These are phyloP conservation scores for Scedosporium dehoogii DNA, from an alignment of 2,329 filamentous ascomycete genomes.

Conservation along the genomic window DNA sequence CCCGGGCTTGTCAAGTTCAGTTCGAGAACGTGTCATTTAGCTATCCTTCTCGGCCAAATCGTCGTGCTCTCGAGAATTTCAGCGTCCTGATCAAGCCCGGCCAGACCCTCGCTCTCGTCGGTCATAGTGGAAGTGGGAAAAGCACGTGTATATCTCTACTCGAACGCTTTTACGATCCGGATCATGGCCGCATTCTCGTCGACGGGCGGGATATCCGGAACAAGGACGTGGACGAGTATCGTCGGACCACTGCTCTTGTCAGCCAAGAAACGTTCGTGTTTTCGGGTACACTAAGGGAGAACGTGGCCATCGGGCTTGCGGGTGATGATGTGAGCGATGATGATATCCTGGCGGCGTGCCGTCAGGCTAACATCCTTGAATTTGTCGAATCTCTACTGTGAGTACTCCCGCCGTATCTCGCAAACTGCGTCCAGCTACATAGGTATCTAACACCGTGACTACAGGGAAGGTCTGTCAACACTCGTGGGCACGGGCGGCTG, in stretches of 20 bases:
- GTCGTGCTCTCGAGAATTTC: too few species aligned
- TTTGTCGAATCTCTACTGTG: conserved; percentile 42
- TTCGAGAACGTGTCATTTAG: too few species aligned
- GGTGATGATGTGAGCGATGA: too few species aligned
- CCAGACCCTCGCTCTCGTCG: conserved; percentile 37
- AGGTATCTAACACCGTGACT: too few species aligned
- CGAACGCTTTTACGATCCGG: conserved; percentile 33
- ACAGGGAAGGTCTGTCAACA: conserved; percentile 45
- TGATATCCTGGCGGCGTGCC: conserved; percentile 30
- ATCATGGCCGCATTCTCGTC: conserved; percentile 9
- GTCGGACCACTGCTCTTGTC: conserved; percentile 21
- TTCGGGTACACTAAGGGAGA: conserved; percentile 44
- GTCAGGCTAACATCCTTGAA: conserved; percentile 43
- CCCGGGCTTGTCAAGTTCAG: too few species aligned
- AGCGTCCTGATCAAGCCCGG: too few species aligned
- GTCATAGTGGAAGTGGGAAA: conserved; percentile 49
- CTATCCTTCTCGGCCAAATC: too few species aligned
- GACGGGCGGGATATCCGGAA: too few species aligned
- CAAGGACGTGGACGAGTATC: too few species aligned
- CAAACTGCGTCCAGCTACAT: too few species aligned
- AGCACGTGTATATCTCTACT: conserved; percentile 46
- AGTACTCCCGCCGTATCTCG: too few species aligned
- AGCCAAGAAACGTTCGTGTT: conserved; percentile 31
- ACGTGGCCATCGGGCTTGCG: conserved; percentile 23
- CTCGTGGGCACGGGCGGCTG: conserved; percentile 56